Evolutionary conservation across 179 eudicot species (phyloP).

Genomic region (Vitellaria paradoxa): DNA sequence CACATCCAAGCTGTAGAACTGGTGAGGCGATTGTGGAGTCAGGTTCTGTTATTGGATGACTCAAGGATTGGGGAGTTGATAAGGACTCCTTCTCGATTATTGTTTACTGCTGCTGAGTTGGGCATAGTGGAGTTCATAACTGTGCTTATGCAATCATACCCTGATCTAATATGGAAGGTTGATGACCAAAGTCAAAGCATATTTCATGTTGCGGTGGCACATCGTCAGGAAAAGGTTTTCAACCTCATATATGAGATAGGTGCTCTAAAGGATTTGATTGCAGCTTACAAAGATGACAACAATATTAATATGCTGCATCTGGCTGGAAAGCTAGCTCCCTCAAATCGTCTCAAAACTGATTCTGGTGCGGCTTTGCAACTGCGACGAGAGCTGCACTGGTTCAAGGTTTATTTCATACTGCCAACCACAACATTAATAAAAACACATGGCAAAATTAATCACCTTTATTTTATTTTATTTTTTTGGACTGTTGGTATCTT

Average conservation of each 20-base stretch:
- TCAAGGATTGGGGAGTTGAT: background rate
- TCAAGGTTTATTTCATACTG: slow-evolving; percentile 6
- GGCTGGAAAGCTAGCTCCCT: slow-evolving; percentile 21
- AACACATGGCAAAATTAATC: slow-evolving; percentile 8
- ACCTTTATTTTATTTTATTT: background rate
- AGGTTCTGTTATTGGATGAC: slow-evolving; percentile 13
- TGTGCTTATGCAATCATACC: slow-evolving; percentile 22
- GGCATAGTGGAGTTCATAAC: slow-evolving; percentile 38
- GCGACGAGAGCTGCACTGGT: slow-evolving; percentile 18
- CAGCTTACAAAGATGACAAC: background rate
- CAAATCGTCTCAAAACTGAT: slow-evolving; percentile 22
- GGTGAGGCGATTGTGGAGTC: slow-evolving; percentile 15
- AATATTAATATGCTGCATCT: slow-evolving; percentile 33
- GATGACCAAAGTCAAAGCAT: slow-evolving; percentile 25
- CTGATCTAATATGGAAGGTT: slow-evolving; percentile 38
- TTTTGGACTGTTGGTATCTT: no score
- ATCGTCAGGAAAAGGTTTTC: slow-evolving; percentile 26
- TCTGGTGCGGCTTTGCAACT: slow-evolving; percentile 21
- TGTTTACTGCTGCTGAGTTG: slow-evolving; percentile 32
- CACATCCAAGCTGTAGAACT: slow-evolving; percentile 13
- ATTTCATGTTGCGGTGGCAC: slow-evolving; percentile 36
- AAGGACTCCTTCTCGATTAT: slow-evolving; percentile 21
- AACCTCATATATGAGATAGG: slow-evolving; percentile 26
- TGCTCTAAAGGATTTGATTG: slow-evolving; percentile 13
- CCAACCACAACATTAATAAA: background rate